These are phyloP conservation scores for Aspergillus bridgeri DNA, from an alignment of 495 filamentous ascomycete genomes.

Conservation along the genomic window DNA sequence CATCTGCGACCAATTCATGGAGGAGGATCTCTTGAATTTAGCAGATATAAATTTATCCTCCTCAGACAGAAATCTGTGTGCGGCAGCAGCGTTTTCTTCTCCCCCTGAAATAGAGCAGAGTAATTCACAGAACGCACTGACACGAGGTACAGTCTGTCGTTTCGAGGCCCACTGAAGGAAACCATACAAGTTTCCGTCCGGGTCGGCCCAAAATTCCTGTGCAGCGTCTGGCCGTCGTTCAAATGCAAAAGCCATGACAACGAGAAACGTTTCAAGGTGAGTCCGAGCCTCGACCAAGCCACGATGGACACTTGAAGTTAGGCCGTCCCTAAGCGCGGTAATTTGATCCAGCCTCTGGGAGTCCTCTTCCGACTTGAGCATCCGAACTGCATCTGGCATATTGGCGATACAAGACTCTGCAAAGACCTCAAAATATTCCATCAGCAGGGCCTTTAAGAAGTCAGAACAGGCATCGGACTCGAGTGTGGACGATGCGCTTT, in stretches of 20 bases:
- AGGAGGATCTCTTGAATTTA: slow-evolving; percentile 72
- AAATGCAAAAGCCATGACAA: slow-evolving; percentile 90
- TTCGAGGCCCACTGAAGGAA: slow-evolving; percentile 95
- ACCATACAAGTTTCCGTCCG: slow-evolving; percentile 84
- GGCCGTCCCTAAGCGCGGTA: slow-evolving; percentile 44
- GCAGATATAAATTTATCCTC: slow-evolving; percentile 70
- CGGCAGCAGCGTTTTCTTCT: slow-evolving; percentile 70
- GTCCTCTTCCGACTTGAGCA: slow-evolving; percentile 84
- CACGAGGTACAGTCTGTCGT: slow-evolving; percentile 85
- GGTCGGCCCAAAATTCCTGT: slow-evolving; percentile 82
- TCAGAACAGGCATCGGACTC: slow-evolving; percentile 60
- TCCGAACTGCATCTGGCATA: slow-evolving; percentile 86
- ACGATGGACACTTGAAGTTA: slow-evolving; percentile 45
- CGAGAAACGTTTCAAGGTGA: slow-evolving; percentile 85
- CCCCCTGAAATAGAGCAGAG: slow-evolving; percentile 79
- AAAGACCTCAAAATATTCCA: slow-evolving; percentile 79
- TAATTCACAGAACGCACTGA: slow-evolving; percentile 94
- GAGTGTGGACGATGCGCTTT: slow-evolving; percentile 60
- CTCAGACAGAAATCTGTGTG: slow-evolving; percentile 85
- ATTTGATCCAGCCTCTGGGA: slow-evolving; percentile 72
- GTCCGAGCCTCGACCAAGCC: slow-evolving; percentile 55
- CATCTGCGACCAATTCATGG: slow-evolving; percentile 88
- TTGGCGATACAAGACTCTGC: slow-evolving; percentile 90
- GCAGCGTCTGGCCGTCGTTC: slow-evolving; percentile 77
- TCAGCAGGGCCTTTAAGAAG: slow-evolving; percentile 64